phyloP scores from a whole-genome alignment of 805 yeast species.

The Schizosaccharomyces octosporus region DNA sequence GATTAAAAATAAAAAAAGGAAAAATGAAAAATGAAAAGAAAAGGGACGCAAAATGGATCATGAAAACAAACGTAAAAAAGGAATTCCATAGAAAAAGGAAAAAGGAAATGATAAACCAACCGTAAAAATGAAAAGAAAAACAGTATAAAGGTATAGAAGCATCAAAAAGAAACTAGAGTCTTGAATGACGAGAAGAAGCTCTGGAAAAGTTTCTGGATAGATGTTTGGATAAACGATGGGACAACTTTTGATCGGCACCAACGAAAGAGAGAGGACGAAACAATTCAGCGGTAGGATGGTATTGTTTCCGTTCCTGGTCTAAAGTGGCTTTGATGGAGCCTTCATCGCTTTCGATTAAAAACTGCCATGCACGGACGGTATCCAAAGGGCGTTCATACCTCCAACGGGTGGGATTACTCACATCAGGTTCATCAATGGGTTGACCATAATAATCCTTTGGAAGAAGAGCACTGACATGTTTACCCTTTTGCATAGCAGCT shows the following conservation, averaged over 20 bases:
- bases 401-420: conserved; percentile 77
- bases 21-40: neutral
- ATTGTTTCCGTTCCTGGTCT: neutral
- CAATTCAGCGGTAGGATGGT: neutral
- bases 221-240: neutral
- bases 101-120: neutral
- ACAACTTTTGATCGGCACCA: neutral
- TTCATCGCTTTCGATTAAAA: neutral
- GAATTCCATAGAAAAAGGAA: neutral
- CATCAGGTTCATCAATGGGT: conserved; percentile 53
- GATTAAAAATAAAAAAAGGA: neutral
- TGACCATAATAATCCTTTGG: conserved; percentile 57
- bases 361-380: conserved; percentile 27
- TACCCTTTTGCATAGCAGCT: neutral
- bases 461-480: neutral
- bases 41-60: neutral
- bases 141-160: neutral
- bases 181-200: neutral
- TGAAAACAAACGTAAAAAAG: neutral
- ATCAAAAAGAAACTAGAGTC: neutral
- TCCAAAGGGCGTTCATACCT: conserved; percentile 94
- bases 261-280: neutral
- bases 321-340: neutral
- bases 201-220: neutral
- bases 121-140: neutral